These are phyloP conservation scores for Mycothermus thermophilus DNA, from an alignment of 495 filamentous ascomycete species.

Conservation along the genomic window DNA sequence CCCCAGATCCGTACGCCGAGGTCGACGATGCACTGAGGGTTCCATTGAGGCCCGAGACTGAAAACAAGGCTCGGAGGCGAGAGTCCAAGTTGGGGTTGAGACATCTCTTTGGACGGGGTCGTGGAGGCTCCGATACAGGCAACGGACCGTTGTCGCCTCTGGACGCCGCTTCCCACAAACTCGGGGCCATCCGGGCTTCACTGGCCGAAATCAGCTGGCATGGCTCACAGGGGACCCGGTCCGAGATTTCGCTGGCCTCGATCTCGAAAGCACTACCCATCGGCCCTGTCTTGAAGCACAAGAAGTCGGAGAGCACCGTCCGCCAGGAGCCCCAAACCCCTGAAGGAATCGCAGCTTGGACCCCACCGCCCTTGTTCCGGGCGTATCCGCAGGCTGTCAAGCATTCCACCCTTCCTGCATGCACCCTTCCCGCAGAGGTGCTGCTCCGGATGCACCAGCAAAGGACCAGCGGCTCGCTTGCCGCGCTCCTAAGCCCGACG, in stretches of 20 bases:
- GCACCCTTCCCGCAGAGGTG: constrained; percentile 36
- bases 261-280: constrained; percentile 5
- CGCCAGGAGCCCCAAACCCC: constrained; percentile 13
- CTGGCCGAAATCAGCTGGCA: constrained; percentile 32
- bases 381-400: constrained; percentile 75
- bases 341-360: constrained; percentile 38
- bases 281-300: constrained; percentile 21
- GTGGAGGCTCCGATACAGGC: constrained; percentile 9
- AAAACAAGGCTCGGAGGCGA: constrained; percentile 22
- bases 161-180: constrained; percentile 11
- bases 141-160: constrained; percentile 10
- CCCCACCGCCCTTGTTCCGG: constrained; percentile 73
- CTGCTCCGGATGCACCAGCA: constrained; percentile 50
- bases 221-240: constrained; percentile 17
- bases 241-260: constrained; percentile 24
- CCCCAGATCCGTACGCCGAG: constrained; percentile 9
- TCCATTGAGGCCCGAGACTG: constrained; percentile 13
- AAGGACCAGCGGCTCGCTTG: constrained; percentile 30
- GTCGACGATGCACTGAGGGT: constrained; percentile 10
- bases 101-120: constrained; percentile 11
- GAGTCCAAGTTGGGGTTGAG: constrained; percentile 39
- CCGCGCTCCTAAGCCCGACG: constrained; percentile 21
- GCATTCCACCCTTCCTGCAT: constrained; percentile 38
- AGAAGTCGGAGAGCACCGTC: constrained; percentile 21
- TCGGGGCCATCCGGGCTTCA: constrained; percentile 28